Percentiles rank a stretch among this genome's conserved stretches.
phyloP scores from a whole-genome alignment of 208 protist species.

The Leishmania major region DNA sequence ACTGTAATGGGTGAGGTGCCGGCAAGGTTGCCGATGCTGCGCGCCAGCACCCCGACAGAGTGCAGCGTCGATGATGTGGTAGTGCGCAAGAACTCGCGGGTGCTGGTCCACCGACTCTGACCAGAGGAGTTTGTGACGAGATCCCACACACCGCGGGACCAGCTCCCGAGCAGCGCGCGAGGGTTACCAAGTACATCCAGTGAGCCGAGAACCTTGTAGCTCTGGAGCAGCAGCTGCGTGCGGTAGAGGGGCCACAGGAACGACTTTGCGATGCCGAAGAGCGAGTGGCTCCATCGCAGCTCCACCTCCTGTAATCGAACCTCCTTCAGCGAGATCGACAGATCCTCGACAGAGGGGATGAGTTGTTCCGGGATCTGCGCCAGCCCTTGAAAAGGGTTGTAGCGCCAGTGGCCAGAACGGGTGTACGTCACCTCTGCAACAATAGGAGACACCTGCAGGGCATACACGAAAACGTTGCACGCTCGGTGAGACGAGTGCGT shows the following conservation, averaged over 20 bases:
- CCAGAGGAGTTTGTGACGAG: conserved; percentile 44
- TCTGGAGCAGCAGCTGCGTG: conserved; percentile 67
- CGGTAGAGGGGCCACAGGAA: conserved; percentile 63
- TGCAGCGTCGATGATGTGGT: conserved; percentile 74
- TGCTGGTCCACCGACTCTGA: conserved; percentile 44
- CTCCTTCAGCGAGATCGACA: conserved; percentile 29
- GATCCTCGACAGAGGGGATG: conserved; percentile 59
- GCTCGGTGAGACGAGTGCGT: not conserved
- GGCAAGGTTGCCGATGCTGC: conserved; percentile 53
- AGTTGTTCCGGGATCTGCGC: conserved; percentile 27
- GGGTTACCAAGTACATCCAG: conserved; percentile 81
- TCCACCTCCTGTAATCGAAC: conserved; percentile 39
- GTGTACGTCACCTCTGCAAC: conserved; percentile 51
- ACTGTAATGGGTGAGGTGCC: not conserved
- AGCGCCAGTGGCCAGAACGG: conserved; percentile 40
- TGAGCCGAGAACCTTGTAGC: conserved; percentile 76
- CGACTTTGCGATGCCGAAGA: conserved; percentile 17
- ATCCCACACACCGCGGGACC: conserved; percentile 57
- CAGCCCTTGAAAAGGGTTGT: conserved; percentile 56
- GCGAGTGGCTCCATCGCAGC: conserved; percentile 34
- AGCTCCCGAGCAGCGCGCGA: conserved; percentile 54
- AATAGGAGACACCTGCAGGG: conserved; percentile 46
- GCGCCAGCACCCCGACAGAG: conserved; percentile 66
- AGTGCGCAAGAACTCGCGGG: conserved; percentile 51
- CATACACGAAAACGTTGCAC: conserved; percentile 48